Conservation (phyloP, 768 basidiomycete genomes). For the Clitopilus hobsonii region DNA sequence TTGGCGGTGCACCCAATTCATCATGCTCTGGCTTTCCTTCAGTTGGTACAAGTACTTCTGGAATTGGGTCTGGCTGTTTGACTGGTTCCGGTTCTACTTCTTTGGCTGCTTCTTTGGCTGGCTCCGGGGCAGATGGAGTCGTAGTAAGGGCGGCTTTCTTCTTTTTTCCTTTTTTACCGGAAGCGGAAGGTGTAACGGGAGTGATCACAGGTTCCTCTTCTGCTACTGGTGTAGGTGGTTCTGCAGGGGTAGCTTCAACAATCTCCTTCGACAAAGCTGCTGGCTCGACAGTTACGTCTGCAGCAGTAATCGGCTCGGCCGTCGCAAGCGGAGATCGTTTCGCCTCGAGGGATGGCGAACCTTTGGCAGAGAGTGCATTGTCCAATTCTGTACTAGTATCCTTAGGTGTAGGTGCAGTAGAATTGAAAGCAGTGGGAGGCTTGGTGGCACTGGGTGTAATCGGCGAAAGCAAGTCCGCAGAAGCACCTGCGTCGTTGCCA, state of each 20-base stretch:
- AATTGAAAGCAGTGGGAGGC: background rate
- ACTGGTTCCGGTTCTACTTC: no score
- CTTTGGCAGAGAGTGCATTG: background rate
- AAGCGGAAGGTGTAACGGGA: conserved; percentile 1
- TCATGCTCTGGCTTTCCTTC: no score
- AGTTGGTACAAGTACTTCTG: no score
- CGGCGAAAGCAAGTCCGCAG: background rate
- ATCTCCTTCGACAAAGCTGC: background rate
- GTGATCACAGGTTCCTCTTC: background rate
- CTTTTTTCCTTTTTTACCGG: conserved; percentile 4
- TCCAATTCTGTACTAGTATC: background rate
- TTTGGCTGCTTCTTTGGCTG: background rate
- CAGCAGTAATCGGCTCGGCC: background rate
- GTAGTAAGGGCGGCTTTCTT: background rate
- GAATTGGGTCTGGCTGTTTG: no score
- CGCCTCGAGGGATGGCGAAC: background rate
- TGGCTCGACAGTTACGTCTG: background rate
- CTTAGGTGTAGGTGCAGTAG: background rate
- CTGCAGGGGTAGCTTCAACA: background rate
- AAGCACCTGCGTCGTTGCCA: background rate
- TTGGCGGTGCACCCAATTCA: background rate
- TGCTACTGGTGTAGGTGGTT: background rate
- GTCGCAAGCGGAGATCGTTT: background rate
- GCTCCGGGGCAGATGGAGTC: background rate
- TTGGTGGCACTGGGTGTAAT: background rate